Evolutionary conservation across 306 rosid species (phyloP), one percentile per base, ranked within the genome.

Genomic region (Hippophae tibetana): DNA sequence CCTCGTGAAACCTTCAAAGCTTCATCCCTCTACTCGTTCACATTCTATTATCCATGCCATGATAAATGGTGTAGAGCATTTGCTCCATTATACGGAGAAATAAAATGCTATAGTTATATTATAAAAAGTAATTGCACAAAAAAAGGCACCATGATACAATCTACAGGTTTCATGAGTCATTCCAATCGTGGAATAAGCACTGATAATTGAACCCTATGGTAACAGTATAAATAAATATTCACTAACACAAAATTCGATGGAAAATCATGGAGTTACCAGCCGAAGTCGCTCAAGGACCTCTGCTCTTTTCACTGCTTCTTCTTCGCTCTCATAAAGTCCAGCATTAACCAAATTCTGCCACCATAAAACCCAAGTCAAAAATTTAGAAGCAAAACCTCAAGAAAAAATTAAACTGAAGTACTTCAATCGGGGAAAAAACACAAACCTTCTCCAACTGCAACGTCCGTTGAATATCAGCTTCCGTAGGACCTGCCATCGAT

Each of bases 261-360:
- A 55, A 7, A 26, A 44, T 53, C 42, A 26, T 26, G 9, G 0
- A 57, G 14, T 61, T 52, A 85, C 89, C 89, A 68, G 73, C 41
- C 74, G 61, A 67, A 86, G 82, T 25, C 84, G 74, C 13, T 7
- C 63, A 57, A 86, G 85, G 52, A 86, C 85, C 57, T 72, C 78
- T 67, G 72, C 83, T 72, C 95, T 86, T 72, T 72, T 86, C 47
- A 73, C 72, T 58, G 85, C 74, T 58, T 81, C 95, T 66, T 76
- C 82, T 23, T 68, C 18, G 74, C 80, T 78, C 79, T 86, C 95
- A 7, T 81, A 76, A 31, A 86, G 78, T 62, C 85, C 95, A 5
- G 84, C 76, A 53, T 54, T 60, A 63, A 60, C 85, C 50, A 86
- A 63, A 69, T 66, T 74, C 95, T 86, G 40, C 26, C 23, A 18